Percentiles rank a stretch among this genome's conserved stretches.
These are phyloP conservation scores for Xylaria sp. DNA, from an alignment of 2,329 filamentous ascomycete species.

Conservation along the genomic window DNA sequence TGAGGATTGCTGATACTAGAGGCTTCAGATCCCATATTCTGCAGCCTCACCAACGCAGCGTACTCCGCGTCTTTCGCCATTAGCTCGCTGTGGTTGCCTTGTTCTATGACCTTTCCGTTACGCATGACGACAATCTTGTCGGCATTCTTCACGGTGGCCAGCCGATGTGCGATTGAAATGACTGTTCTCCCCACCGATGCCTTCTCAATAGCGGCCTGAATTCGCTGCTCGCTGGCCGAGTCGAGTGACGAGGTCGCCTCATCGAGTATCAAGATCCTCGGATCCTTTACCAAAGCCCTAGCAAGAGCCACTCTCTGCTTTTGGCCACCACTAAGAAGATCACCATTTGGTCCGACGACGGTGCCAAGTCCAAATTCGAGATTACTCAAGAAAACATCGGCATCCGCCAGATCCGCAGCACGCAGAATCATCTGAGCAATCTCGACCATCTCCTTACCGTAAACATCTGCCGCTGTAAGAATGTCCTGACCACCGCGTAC, in stretches of 20 bases:
- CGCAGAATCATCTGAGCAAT: constrained; percentile 61
- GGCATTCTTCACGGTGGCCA: constrained; percentile 70
- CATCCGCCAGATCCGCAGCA: constrained; percentile 69
- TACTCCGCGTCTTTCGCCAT: constrained; percentile 54
- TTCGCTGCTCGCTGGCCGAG: constrained; percentile 59
- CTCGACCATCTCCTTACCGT: constrained; percentile 58
- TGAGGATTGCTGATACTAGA: constrained; percentile 49
- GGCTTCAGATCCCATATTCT: constrained; percentile 51
- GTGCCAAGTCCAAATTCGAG: constrained; percentile 60
- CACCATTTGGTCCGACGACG: constrained; percentile 56
- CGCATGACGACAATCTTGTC: constrained; percentile 74
- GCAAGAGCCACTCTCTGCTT: constrained; percentile 62
- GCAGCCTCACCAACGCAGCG: constrained; percentile 48
- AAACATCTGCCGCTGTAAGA: constrained; percentile 54
- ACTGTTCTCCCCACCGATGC: constrained; percentile 63
- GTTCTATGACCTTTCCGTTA: constrained; percentile 68
- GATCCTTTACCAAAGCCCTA: constrained; percentile 59
- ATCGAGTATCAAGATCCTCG: constrained; percentile 60
- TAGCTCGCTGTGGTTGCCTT: constrained; percentile 70
- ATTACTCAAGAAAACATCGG: constrained; percentile 58
- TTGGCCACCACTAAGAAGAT: constrained; percentile 58
- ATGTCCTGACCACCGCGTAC: constrained; percentile 63
- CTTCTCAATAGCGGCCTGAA: constrained; percentile 54
- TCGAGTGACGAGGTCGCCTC: constrained; percentile 64
- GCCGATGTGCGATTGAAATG: constrained; percentile 72